These are phyloP conservation scores for Cyberlindnera japonica DNA, from an alignment of 805 yeast species.

Conservation along the genomic window DNA sequence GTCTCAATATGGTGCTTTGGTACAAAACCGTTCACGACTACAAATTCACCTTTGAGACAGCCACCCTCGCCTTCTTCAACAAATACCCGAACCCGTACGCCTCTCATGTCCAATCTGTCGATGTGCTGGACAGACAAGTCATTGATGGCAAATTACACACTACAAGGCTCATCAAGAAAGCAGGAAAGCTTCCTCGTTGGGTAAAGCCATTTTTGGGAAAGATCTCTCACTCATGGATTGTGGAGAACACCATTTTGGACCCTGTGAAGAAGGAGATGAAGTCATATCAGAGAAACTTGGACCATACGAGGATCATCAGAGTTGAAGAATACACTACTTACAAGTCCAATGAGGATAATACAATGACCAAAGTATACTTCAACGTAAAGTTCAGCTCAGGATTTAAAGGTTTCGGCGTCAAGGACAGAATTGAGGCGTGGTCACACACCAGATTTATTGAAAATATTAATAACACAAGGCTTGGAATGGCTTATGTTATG, in stretches of 20 bases:
- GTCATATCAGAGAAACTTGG: constrained; percentile 78
- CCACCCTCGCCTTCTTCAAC: constrained; percentile 72
- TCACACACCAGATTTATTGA: constrained; percentile 65
- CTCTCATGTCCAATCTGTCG: constrained; percentile 78
- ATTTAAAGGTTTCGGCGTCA: constrained; percentile 57
- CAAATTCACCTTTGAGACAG: constrained; percentile 64
- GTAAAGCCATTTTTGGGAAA: constrained; percentile 70
- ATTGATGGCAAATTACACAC: constrained; percentile 68
- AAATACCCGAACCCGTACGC: constrained; percentile 77
- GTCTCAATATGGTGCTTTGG: constrained; percentile 55
- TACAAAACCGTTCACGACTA: constrained; percentile 54
- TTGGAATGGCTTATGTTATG: constrained; percentile 80
- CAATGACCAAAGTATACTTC: constrained; percentile 46
- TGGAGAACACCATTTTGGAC: constrained; percentile 74
- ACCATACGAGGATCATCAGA: constrained; percentile 72
- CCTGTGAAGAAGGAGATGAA: constrained; percentile 50
- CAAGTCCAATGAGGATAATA: constrained; percentile 30
- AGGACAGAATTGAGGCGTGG: constrained; percentile 79
- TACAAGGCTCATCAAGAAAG: constrained; percentile 70
- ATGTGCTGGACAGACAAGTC: constrained; percentile 60
- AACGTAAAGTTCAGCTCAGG: constrained; percentile 71
- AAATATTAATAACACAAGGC: constrained; percentile 60
- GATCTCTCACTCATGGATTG: constrained; percentile 71
- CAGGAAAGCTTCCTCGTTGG: constrained; percentile 79
- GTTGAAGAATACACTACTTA: constrained; percentile 76